These are phyloP conservation scores for Friedmanniomyces simplex DNA, from an alignment of 495 filamentous ascomycete species.

Conservation along the genomic window DNA sequence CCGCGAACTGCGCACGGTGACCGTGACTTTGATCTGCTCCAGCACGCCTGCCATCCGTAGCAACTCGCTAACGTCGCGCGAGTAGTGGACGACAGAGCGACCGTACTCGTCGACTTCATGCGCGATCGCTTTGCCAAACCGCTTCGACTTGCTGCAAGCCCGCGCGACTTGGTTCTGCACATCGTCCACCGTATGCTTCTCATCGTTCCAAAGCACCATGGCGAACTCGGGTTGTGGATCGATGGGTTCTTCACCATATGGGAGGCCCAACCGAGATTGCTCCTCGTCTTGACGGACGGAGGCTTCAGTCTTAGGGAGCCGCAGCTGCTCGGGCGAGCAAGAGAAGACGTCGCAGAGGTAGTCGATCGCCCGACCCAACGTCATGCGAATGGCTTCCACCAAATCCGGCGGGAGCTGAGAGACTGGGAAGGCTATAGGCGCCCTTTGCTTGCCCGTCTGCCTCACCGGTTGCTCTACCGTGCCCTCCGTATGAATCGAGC, in stretches of 20 bases:
- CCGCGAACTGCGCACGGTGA: slow-evolving; percentile 83
- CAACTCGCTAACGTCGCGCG: slow-evolving; percentile 57
- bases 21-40: slow-evolving; percentile 90
- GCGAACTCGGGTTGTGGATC: slow-evolving; percentile 63
- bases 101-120: slow-evolving; percentile 82
- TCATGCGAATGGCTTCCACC: slow-evolving; percentile 62
- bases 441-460: slow-evolving; percentile 49
- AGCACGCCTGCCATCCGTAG: slow-evolving; percentile 69
- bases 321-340: slow-evolving; percentile 89
- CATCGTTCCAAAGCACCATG: slow-evolving; percentile 93
- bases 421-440: slow-evolving; percentile 17
- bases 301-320: slow-evolving; percentile 69
- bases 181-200: slow-evolving; percentile 94
- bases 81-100: slow-evolving; percentile 69
- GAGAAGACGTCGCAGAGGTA: slow-evolving; percentile 96
- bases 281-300: slow-evolving; percentile 73
- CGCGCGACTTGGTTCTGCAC: slow-evolving; percentile 80
- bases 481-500: slow-evolving; percentile 74
- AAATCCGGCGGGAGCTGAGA: slow-evolving; percentile 58
- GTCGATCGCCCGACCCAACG: slow-evolving; percentile 74
- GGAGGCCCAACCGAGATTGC: slow-evolving; percentile 60
- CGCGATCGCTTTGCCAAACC: slow-evolving; percentile 63
- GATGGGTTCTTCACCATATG: slow-evolving; percentile 48
- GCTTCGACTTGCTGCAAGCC: slow-evolving; percentile 63
- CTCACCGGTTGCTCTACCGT: slow-evolving; percentile 35